Base-by-base conservation (phyloP, 176 grass and related monocot species). In the Microstegium vimineum region DNA sequence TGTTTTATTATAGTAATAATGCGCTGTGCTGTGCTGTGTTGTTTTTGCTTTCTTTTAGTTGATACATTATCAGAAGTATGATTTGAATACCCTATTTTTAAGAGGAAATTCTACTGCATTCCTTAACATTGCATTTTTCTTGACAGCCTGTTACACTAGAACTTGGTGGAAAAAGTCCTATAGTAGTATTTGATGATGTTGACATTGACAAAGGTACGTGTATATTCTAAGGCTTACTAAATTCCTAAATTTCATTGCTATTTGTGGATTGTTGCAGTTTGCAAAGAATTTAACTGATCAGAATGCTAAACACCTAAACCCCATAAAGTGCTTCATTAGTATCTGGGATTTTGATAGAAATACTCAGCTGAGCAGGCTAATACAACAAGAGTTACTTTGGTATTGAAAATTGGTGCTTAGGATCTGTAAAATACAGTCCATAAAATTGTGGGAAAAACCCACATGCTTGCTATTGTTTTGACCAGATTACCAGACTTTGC, bases 161-260 rank as follows among this genome's bases (percentile, higher is more conserved):
- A 82, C 96, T 99, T 90, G 96, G 96, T 71, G 96, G 96, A 18
- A 99, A 99, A 93, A 95, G 96, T 88, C 96, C 96, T 64, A 91
- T 99, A 33, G 90, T 99, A 75, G 87, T 99, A 82, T 99, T 95
- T 90, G 96, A 99, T 86, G 96, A 99, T 75, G 96, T 95, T 2
- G 96, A 99, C 78, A 81, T 99, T 59, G 96, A 99, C 11, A 99
- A 95, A 95, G 96, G 96, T 95, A 62, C 64, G 45, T 81, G 1
- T 71, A 4, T 63, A 75, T 84, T 20, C 69, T 75, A 30, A 77
- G n/a, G 69, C 26, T 67, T 65, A 31, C 7, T 12, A 40, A 52
- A 34, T 51, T 84, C n/a, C 8, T n/a, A 70, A 51, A 57, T 14
- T 37, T 41, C 25, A 40, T 74, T 3, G 8, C 9, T 60, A 18